Conservation (phyloP, 768 basidiomycete genomes). For the Serpula lacrymans region DNA sequence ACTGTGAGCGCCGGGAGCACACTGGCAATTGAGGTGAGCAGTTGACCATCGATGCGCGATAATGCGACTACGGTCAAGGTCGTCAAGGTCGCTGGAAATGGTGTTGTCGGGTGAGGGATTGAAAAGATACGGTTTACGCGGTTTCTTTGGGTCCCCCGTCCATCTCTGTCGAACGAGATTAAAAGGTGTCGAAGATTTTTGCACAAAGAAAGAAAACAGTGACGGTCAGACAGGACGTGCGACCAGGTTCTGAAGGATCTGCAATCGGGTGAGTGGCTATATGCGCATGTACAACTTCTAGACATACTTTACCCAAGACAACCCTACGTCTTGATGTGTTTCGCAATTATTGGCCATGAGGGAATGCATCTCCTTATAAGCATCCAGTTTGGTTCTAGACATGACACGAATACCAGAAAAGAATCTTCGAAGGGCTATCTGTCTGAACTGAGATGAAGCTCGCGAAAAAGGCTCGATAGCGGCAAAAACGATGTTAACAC, state of each 20-base stretch:
- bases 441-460: constrained; percentile 40
- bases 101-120: constrained; percentile 19
- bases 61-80: constrained; percentile 49
- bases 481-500: constrained; percentile 22
- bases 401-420: constrained; percentile 19
- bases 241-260: constrained; percentile 15
- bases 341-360: constrained; percentile 22
- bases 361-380: constrained; percentile 30
- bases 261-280: constrained; percentile 7
- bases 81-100: constrained; percentile 34
- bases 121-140: constrained; percentile 32
- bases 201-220: constrained; percentile 28
- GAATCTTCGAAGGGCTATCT: constrained; percentile 37
- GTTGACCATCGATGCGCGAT: constrained; percentile 50
- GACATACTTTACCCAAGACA: constrained; percentile 48
- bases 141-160: constrained; percentile 41
- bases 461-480: constrained; percentile 38
- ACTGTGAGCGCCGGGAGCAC: constrained; percentile 43
- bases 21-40: constrained; percentile 46
- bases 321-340: constrained; percentile 23
- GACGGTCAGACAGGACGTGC: constrained; percentile 14
- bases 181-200: constrained; percentile 35
- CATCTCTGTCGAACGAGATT: constrained; percentile 42
- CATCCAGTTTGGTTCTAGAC: constrained; percentile 16
- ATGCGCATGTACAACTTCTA: constrained; percentile 13